Percentiles rank a stretch among this genome's conserved stretches.
phyloP scores from a whole-genome alignment of 2,329 filamentous ascomycete genomes.

The Fusarium subglutinans region DNA sequence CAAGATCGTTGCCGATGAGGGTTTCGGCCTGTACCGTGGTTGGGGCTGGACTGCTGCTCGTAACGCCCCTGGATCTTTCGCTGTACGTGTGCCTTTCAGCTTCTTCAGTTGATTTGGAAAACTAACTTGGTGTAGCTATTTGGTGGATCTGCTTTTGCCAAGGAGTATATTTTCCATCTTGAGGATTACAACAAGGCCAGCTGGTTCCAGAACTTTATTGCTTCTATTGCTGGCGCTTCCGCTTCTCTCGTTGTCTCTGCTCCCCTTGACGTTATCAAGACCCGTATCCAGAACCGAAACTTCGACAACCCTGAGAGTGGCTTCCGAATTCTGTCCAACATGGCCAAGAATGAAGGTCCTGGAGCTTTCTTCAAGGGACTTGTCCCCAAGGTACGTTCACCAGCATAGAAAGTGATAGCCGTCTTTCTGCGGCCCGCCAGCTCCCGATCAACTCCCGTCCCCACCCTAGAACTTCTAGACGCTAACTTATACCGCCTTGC shows the following conservation, averaged over 20 bases:
- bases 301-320: constrained; percentile 98
- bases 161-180: constrained; percentile 92
- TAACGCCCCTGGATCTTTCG: constrained; percentile 96
- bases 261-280: constrained; percentile 97
- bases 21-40: constrained; percentile 93
- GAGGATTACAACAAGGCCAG: constrained; percentile 93
- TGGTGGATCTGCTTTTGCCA: constrained; percentile 95
- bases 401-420: neutral
- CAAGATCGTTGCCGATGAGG: constrained; percentile 90
- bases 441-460: constrained; percentile 2
- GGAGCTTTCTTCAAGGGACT: constrained; percentile 97
- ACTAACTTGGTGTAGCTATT: constrained; percentile 73
- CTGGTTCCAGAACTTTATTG: constrained; percentile 97
- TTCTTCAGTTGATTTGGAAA: neutral
- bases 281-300: constrained; percentile 97
- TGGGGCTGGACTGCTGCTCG: constrained; percentile 98
- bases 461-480: constrained; percentile 19
- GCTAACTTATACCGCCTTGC: constrained; percentile 30
- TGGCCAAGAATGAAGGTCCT: constrained; percentile 89
- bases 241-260: constrained; percentile 97
- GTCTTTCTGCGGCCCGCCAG: neutral
- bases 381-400: constrained; percentile 77
- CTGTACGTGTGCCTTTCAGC: constrained; percentile 65
- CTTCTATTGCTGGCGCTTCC: constrained; percentile 92
- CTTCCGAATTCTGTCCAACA: constrained; percentile 89